Evolutionary conservation across 352 stramenopile genomes (phyloP).

Genomic region (Phytophthora boehmeriae): DNA sequence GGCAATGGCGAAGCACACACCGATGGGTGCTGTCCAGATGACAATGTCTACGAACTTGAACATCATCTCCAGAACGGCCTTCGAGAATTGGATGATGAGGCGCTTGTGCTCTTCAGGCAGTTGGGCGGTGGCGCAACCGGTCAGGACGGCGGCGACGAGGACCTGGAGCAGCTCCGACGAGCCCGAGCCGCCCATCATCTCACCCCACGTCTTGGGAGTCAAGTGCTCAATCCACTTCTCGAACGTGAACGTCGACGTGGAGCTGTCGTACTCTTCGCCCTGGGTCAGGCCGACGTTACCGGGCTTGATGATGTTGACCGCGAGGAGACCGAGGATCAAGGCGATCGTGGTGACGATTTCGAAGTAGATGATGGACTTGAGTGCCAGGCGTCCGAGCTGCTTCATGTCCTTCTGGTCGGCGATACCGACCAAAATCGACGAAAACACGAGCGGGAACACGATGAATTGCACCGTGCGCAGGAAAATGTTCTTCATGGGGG

Average conservation of each 20-base stretch:
- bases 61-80: slow-evolving; percentile 66
- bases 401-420: slow-evolving; percentile 63
- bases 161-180: slow-evolving; percentile 67
- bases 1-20: slow-evolving; percentile 64
- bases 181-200: slow-evolving; percentile 67
- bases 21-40: slow-evolving; percentile 63
- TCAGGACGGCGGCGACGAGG: slow-evolving; percentile 51
- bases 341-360: slow-evolving; percentile 58
- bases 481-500: slow-evolving; percentile 63
- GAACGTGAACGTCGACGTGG: slow-evolving; percentile 42
- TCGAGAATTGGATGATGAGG: slow-evolving; percentile 46
- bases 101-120: slow-evolving; percentile 43
- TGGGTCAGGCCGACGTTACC: slow-evolving; percentile 45
- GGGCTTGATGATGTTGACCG: slow-evolving; percentile 63
- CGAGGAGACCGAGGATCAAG: slow-evolving; percentile 49
- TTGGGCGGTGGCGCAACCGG: slow-evolving; percentile 43
- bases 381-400: slow-evolving; percentile 54
- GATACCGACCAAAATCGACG: slow-evolving; percentile 61
- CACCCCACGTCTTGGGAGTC: slow-evolving; percentile 69
- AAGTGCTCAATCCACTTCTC: slow-evolving; percentile 63
- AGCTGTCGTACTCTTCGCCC: slow-evolving; percentile 38
- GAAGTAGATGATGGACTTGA: slow-evolving; percentile 76
- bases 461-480: slow-evolving; percentile 62
- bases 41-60: slow-evolving; percentile 76
- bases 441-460: slow-evolving; percentile 71